These are phyloP conservation scores for Candida corydali DNA, from an alignment of 805 yeast species.

Conservation along the genomic window DNA sequence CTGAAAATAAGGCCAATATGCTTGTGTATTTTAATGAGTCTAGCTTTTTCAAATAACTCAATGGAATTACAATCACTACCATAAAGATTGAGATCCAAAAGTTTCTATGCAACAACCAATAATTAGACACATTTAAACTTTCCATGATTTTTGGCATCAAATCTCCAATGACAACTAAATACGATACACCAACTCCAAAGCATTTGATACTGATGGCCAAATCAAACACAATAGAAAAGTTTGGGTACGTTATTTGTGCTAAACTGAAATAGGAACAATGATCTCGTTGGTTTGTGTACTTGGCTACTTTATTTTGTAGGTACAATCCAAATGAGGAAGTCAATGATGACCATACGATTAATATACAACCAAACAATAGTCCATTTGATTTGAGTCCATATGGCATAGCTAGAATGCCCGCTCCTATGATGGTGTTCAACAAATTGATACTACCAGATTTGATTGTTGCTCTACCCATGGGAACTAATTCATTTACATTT, in stretches of 20 bases:
- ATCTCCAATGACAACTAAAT: conserved; percentile 73
- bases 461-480: conserved; percentile 35
- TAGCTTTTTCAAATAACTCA: conserved; percentile 56
- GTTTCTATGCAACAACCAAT: conserved; percentile 31
- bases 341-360: conserved; percentile 38
- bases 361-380: conserved; percentile 36
- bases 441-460: conserved; percentile 50
- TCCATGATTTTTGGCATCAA: conserved; percentile 59
- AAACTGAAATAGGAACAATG: conserved; percentile 43
- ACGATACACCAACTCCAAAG: conserved; percentile 72
- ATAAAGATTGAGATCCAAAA: conserved; percentile 55
- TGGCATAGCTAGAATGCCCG: conserved; percentile 72
- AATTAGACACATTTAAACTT: conserved; percentile 23
- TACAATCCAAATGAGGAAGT: conserved; percentile 58
- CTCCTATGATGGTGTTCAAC: conserved; percentile 56
- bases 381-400: conserved; percentile 57
- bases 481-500: no score
- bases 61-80: conserved; percentile 53
- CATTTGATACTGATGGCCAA: conserved; percentile 72
- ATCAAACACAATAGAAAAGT: conserved; percentile 66
- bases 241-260: conserved; percentile 62
- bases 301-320: conserved; percentile 55
- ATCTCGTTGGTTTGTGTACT: conserved; percentile 39
- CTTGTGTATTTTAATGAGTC: conserved; percentile 71
- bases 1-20: conserved; percentile 62